Percentiles rank a stretch among this genome's conserved stretches.
Evolutionary conservation across 139 green algal species (phyloP).

Genomic region (Chlamydomonas incerta): DNA sequence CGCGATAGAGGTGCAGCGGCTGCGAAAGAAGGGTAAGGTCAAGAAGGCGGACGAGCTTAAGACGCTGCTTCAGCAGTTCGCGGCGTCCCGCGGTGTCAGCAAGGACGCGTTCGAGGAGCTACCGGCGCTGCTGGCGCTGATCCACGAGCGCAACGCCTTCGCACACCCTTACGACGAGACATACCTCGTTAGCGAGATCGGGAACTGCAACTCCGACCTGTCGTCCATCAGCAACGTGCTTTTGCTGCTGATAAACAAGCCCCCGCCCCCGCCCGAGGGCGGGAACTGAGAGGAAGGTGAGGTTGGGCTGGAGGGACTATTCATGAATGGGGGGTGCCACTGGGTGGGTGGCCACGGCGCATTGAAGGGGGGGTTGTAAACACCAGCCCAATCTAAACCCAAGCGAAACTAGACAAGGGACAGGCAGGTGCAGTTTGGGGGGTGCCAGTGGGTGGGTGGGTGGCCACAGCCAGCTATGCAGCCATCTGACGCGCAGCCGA

Average conservation of each 20-base stretch:
- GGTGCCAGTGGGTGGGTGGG: no score
- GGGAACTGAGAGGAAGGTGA: background rate
- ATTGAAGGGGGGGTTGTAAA: no score
- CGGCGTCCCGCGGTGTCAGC: background rate
- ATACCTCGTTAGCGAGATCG: background rate
- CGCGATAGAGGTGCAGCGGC: background rate
- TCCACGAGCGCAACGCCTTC: background rate
- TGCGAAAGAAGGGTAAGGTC: background rate
- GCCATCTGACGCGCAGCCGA: no score
- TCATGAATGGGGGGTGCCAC: no score
- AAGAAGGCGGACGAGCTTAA: background rate
- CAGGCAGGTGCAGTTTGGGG: no score
- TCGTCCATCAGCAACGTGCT: background rate
- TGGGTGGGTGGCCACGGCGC: no score
- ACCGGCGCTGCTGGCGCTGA: background rate
- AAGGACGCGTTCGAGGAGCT: conserved; percentile 5
- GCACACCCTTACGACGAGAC: background rate
- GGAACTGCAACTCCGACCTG: background rate
- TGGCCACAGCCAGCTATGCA: no score
- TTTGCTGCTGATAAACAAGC: background rate
- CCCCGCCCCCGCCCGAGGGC: background rate
- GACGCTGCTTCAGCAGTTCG: background rate
- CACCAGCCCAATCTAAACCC: no score
- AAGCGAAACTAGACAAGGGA: no score
- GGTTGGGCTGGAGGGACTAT: background rate